phyloP scores from a whole-genome alignment of 2,329 filamentous ascomycete species.

The Elsinoe batatas region DNA sequence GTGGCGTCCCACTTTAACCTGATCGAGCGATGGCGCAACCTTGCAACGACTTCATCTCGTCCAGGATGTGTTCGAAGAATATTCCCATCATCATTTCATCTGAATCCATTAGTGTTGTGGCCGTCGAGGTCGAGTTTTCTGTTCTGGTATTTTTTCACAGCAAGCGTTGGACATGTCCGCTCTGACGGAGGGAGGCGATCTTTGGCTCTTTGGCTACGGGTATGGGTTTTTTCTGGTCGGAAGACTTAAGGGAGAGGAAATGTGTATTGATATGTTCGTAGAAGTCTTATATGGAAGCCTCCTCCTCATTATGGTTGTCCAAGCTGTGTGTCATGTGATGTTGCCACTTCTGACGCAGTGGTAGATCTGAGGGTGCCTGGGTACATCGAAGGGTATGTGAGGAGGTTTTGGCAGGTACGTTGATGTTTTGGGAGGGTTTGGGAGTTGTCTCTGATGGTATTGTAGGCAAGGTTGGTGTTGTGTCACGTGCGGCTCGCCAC shows the following conservation, averaged over 20 bases:
- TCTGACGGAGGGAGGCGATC: constrained; percentile 37
- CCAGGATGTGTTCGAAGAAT: background rate
- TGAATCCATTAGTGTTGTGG: background rate
- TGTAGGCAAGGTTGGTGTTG: constrained; percentile 23
- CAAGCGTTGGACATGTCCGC: background rate
- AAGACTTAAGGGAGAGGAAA: background rate
- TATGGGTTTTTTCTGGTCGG: constrained; percentile 33
- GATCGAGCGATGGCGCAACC: background rate
- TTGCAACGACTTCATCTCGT: background rate
- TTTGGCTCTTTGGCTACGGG: constrained; percentile 98
- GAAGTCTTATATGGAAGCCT: constrained; percentile 96
- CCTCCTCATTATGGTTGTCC: constrained; percentile 81
- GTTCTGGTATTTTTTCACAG: background rate
- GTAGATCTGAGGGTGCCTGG: constrained; percentile 76
- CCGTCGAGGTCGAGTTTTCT: background rate
- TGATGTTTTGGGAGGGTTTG: background rate
- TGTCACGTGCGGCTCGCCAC: background rate
- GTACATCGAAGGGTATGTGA: constrained; percentile 87
- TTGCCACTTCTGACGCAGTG: constrained; percentile 7
- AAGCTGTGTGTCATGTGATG: background rate
- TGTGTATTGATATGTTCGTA: constrained; percentile 29
- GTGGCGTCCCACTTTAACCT: constrained; percentile 2
- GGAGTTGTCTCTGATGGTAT: background rate
- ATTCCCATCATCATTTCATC: background rate
- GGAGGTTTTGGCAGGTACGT: constrained; percentile 93